A percentile compares a stretch with the other conserved stretches of the same genome.
These are phyloP conservation scores for Alectoria sarmentosa DNA, from an alignment of 495 filamentous ascomycete species.

Conservation along the genomic window DNA sequence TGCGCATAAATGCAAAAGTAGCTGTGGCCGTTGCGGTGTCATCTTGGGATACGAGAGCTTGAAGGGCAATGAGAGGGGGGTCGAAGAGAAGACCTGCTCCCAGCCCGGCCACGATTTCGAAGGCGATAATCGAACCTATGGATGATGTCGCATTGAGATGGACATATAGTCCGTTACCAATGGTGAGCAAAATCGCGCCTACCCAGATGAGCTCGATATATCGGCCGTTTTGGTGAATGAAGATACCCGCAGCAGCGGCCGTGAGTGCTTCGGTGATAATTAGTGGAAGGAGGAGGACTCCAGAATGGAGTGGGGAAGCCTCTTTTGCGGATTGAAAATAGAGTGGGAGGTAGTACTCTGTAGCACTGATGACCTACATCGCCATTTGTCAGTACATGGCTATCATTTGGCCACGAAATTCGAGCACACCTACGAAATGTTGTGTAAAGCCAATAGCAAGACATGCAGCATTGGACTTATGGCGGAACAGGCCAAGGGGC, in stretches of 20 bases:
- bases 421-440: too few relatives aligned
- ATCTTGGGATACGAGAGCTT: slow-evolving; percentile 56
- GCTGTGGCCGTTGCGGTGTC: slow-evolving; percentile 74
- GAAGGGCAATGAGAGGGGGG: slow-evolving; percentile 71
- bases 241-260: slow-evolving; percentile 42
- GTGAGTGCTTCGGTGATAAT: slow-evolving; percentile 44
- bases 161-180: slow-evolving; percentile 51
- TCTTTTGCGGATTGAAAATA: slow-evolving; percentile 49
- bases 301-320: slow-evolving; percentile 46
- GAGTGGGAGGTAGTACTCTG: slow-evolving; percentile 52
- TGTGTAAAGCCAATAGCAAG: slow-evolving; percentile 56
- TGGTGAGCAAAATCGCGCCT: slow-evolving; percentile 38
- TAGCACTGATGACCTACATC: too few relatives aligned
- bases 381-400: too few relatives aligned
- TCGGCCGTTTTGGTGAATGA: slow-evolving; percentile 54
- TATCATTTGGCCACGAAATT: too few relatives aligned
- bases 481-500: slow-evolving; percentile 60
- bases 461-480: slow-evolving; percentile 50
- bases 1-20: slow-evolving; percentile 67
- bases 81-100: slow-evolving; percentile 43
- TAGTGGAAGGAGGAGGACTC: slow-evolving; percentile 46
- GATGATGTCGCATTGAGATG: slow-evolving; percentile 32
- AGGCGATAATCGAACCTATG: slow-evolving; percentile 40
- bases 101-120: slow-evolving; percentile 57
- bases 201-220: slow-evolving; percentile 51